These are phyloP conservation scores for Arabidopsis lyrata DNA, from an alignment of 441 rosid species.

Conservation along the genomic window DNA sequence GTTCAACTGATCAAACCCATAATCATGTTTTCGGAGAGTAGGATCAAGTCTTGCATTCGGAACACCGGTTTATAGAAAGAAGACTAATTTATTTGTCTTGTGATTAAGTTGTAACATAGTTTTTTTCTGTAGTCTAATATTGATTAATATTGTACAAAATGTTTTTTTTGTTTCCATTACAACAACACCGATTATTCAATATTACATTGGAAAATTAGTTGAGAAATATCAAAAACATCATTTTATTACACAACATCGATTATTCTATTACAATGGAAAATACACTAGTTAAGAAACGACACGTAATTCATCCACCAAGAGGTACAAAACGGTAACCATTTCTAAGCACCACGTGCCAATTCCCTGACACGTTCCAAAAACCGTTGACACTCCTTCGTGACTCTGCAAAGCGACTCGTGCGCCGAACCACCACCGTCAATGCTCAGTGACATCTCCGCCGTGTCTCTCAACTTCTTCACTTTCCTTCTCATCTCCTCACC, in stretches of 20 bases:
- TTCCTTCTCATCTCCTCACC: constrained; percentile 43
- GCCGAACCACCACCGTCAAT: constrained; percentile 40
- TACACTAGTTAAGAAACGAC: not conserved
- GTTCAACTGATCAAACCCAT: not conserved
- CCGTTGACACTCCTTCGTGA: constrained; percentile 36
- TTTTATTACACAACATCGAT: constrained; percentile 10
- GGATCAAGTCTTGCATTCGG: not conserved
- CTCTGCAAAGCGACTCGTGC: constrained; percentile 41
- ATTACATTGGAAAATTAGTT: not conserved
- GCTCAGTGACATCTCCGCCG: constrained; percentile 45
- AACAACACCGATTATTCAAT: constrained; percentile 17
- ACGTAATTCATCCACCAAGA: not conserved
- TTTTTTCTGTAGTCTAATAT: not conserved
- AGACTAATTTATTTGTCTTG: not conserved
- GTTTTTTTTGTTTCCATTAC: not conserved
- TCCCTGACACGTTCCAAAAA: constrained; percentile 26
- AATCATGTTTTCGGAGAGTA: not conserved
- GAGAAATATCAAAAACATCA: constrained; percentile 5
- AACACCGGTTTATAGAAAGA: not conserved
- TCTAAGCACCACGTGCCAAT: constrained; percentile 46
- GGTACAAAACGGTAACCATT: constrained; percentile 1
- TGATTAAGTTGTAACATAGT: not conserved
- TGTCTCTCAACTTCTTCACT: constrained; percentile 44
- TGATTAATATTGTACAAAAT: not conserved
- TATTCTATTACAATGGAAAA: constrained; percentile 1